Base-by-base conservation (phyloP, 176 grass and related monocot species). In the Phragmites australis region DNA sequence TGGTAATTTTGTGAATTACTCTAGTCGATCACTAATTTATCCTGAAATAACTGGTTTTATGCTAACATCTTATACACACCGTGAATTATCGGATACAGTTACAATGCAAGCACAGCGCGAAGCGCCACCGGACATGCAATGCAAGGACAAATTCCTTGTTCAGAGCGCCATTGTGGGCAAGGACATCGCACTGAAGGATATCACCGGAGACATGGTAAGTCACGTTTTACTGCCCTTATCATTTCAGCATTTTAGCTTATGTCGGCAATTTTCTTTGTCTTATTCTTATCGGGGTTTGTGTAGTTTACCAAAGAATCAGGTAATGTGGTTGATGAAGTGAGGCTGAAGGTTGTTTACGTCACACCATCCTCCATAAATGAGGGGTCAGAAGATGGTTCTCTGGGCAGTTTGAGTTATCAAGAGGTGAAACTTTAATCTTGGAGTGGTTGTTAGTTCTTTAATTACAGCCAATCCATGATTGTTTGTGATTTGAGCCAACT, bases 31-130 rank as follows among this genome's bases (percentile, higher is more conserved):
- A 21, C 17, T 56, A 18, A 46, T 17, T 54, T 76, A 6, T 74
- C 42, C 8, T 76, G 8, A 60, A 50, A 65, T 62, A 53, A 6
- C 40, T 58, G 45, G 19, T 40, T 52, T 27, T 47, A 52, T 25
- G 47, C 18, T 77, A 70, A 72, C 34, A 31, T 67, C 22, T 64
- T 59, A 31, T 19, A 45, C 22, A 10, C 39, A 23, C 30, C 25
- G 0, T 74, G 41, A 65, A 75, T 78, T 70, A 0, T 54, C 76
- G 72, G 48, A 13, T 96, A 73, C 80, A 98, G 95, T 98, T 71
- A 98, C 92, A 51, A 98, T 98, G 95, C 95, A 98, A 91, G 88
- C 95, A 14, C 95, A 94, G 82, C 63, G 58, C 46, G 95, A 98
- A 42, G 78, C 66, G 12, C 95, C 95, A 4, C 74, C 77, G 0